Percentiles rank a stretch among this genome's conserved stretches.
These are phyloP conservation scores for Thielaviopsis musarum DNA, from an alignment of 2,329 filamentous ascomycete species.

Conservation along the genomic window DNA sequence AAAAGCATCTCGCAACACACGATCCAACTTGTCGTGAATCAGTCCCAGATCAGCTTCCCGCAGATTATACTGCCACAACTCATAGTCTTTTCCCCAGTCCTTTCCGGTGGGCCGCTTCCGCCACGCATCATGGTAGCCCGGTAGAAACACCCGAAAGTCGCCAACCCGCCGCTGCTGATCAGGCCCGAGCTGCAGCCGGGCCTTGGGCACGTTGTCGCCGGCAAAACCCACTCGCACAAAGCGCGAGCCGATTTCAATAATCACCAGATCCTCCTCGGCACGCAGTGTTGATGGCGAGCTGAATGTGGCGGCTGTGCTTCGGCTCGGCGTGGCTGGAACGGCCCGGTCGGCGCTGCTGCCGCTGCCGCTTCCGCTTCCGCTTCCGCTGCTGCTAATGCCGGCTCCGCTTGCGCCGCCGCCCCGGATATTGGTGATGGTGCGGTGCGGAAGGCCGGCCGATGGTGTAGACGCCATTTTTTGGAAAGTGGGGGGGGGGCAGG, in stretches of 20 bases:
- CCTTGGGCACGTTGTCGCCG: conserved; percentile 64
- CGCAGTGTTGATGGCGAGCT: conserved; percentile 44
- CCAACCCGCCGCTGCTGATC: conserved; percentile 62
- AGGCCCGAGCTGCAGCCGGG: conserved; percentile 51
- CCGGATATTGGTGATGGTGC: conserved; percentile 9
- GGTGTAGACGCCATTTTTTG: background rate
- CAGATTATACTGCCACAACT: conserved; percentile 69
- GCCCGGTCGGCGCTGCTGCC: conserved; percentile 28
- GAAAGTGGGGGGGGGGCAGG: background rate
- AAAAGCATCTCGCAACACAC: conserved; percentile 64
- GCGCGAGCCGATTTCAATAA: conserved; percentile 70
- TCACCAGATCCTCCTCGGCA: conserved; percentile 67
- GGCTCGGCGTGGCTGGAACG: conserved; percentile 34
- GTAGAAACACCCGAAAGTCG: conserved; percentile 59
- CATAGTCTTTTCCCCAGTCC: conserved; percentile 45
- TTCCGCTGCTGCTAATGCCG: conserved; percentile 22
- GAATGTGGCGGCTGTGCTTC: conserved; percentile 36
- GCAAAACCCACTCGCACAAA: conserved; percentile 72
- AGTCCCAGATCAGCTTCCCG: conserved; percentile 58
- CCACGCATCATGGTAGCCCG: conserved; percentile 32
- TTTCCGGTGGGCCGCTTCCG: conserved; percentile 28
- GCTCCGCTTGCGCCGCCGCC: conserved; percentile 33
- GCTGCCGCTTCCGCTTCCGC: conserved; percentile 32
- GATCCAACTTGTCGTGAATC: conserved; percentile 73
- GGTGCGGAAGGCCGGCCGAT: conserved; percentile 6